Percentiles rank a stretch among this genome's conserved stretches.
These are phyloP conservation scores for Isochrysis galbana DNA, from an alignment of 78 protist genomes.

Conservation along the genomic window DNA sequence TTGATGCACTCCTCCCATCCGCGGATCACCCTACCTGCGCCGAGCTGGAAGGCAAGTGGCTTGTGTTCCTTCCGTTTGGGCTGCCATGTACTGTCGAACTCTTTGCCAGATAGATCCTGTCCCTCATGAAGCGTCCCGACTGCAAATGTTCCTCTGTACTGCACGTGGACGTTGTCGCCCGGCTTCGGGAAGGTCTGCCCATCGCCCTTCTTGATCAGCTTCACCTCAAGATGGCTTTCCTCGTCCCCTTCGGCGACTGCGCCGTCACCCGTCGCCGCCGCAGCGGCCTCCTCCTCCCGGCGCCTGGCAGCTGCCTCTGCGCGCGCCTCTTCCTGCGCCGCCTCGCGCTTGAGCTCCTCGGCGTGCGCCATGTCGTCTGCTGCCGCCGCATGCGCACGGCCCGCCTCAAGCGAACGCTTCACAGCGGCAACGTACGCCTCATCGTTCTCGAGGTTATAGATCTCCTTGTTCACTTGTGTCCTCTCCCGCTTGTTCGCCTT, in stretches of 20 bases:
- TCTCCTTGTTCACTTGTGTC: slow-evolving; percentile 4
- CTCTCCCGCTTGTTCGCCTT: slow-evolving; percentile 15
- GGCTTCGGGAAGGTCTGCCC: background rate
- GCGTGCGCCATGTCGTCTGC: background rate
- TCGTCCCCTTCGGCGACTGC: background rate
- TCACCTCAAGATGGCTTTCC: background rate
- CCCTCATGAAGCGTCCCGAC: background rate
- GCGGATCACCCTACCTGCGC: background rate
- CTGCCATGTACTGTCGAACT: slow-evolving; percentile 12
- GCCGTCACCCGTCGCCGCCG: background rate
- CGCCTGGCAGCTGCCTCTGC: too few species aligned
- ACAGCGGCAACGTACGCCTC: background rate
- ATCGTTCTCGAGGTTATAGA: background rate
- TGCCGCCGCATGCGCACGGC: background rate
- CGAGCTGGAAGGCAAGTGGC: background rate
- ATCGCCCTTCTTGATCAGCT: background rate
- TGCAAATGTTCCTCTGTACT: background rate
- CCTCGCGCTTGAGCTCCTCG: background rate
- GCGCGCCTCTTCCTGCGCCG: background rate
- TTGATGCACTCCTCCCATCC: slow-evolving; percentile 12
- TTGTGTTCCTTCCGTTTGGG: background rate
- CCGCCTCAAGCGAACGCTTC: background rate
- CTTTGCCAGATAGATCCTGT: background rate
- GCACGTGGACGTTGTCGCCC: background rate
- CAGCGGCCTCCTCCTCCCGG: background rate